Evolutionary conservation across 306 rosid genomes (phyloP).

Genomic region (Malus orientalis): DNA sequence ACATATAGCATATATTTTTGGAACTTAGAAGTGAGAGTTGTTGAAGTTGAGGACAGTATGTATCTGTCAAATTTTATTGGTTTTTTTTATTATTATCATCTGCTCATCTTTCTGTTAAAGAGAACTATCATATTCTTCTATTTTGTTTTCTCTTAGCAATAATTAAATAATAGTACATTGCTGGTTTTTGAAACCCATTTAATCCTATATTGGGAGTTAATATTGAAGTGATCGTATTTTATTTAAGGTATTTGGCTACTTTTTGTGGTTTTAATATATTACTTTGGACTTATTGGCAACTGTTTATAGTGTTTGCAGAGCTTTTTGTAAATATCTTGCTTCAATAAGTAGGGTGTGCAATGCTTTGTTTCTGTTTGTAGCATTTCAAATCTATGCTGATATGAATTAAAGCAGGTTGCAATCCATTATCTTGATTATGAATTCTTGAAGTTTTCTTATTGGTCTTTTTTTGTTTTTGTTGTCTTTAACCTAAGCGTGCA

Average conservation of each 20-base stretch:
- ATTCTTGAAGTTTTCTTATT: not conserved
- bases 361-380: not conserved
- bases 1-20: not conserved
- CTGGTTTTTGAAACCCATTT: not conserved
- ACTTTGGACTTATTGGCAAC: not conserved
- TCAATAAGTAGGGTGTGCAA: not conserved
- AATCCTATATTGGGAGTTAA: not conserved
- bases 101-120: not conserved
- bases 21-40: not conserved
- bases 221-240: not conserved
- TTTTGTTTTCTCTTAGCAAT: not conserved
- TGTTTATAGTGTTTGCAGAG: not conserved
- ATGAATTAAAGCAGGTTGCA: not conserved
- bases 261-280: not conserved
- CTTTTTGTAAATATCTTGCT: not conserved
- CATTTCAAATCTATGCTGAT: not conserved
- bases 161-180: not conserved
- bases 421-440: not conserved
- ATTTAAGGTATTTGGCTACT: not conserved
- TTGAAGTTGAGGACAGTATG: not conserved
- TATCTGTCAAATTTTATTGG: not conserved
- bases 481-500: slow-evolving; percentile 63
- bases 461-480: not conserved
- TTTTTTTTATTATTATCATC: not conserved
- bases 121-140: not conserved